Conservation (phyloP, 2,329 filamentous ascomycete species). For the Xylariaceae sp. region DNA sequence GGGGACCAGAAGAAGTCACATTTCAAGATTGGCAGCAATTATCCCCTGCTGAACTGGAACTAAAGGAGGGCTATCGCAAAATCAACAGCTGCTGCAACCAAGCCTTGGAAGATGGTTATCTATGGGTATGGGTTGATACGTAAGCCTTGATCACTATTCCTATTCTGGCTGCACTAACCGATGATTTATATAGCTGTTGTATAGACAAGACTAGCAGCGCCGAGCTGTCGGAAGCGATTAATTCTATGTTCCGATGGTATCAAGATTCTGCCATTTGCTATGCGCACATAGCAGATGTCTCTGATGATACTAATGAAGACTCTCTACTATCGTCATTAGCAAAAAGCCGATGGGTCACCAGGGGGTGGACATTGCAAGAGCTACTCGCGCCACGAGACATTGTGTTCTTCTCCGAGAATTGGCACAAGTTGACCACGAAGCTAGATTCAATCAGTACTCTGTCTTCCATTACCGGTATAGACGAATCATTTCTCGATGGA, state of each 20-base stretch:
- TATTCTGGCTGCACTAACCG: background rate
- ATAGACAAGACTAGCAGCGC: too few relatives aligned
- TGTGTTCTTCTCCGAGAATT: conserved; percentile 31
- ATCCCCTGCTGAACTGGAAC: background rate
- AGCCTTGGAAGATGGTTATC: conserved; percentile 10
- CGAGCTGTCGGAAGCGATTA: too few relatives aligned
- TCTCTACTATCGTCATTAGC: background rate
- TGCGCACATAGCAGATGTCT: conserved; percentile 29
- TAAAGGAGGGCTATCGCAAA: conserved; percentile 15
- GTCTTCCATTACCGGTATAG: conserved; percentile 31
- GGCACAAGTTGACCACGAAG: conserved; percentile 31
- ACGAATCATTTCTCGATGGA: conserved; percentile 23
- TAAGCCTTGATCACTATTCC: background rate
- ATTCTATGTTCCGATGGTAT: conserved; percentile 40
- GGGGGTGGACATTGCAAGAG: too few relatives aligned
- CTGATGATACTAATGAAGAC: conserved; percentile 16
- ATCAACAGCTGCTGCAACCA: conserved; percentile 16
- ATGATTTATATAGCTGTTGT: conserved; percentile 23
- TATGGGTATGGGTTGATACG: conserved; percentile 21
- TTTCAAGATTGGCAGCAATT: conserved; percentile 11
- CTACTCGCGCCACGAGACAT: conserved; percentile 32
- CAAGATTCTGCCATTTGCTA: conserved; percentile 30
- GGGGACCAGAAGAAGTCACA: conserved; percentile 9
- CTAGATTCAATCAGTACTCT: conserved; percentile 23
- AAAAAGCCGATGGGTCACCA: conserved; percentile 19